Evolutionary conservation across 805 yeast species (phyloP).

Genomic region (Helenozyma baotianmanensis): DNA sequence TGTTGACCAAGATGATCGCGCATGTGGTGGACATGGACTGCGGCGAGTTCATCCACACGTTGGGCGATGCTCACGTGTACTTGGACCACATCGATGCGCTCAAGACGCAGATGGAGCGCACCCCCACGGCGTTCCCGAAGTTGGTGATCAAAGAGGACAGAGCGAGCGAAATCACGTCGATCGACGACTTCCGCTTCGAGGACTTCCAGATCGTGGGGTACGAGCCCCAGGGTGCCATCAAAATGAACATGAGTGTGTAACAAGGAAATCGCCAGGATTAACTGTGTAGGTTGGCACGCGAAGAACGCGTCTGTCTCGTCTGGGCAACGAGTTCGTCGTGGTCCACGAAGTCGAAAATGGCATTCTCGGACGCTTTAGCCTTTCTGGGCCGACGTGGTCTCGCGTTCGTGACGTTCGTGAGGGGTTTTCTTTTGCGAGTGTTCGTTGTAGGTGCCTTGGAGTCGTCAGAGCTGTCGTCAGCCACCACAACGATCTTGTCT

Average conservation of each 20-base stretch:
- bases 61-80: constrained; percentile 97
- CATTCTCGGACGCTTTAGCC: constrained; percentile 3
- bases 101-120: constrained; percentile 69
- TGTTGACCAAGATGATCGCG: constrained; percentile 91
- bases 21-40: constrained; percentile 92
- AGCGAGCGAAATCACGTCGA: constrained; percentile 45
- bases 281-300: background rate
- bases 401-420: constrained; percentile 5
- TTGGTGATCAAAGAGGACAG: constrained; percentile 60
- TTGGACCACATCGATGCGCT: constrained; percentile 90
- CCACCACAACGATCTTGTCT: constrained; percentile 3
- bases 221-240: constrained; percentile 76
- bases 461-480: no score
- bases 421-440: constrained; percentile 5
- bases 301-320: background rate
- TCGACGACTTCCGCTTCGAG: constrained; percentile 85
- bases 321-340: constrained; percentile 11
- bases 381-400: constrained; percentile 6
- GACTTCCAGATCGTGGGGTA: constrained; percentile 82
- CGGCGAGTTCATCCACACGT: constrained; percentile 90
- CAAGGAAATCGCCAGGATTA: background rate
- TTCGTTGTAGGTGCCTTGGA: no score
- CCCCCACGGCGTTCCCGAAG: constrained; percentile 78
- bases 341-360: constrained; percentile 40
- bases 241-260: constrained; percentile 96